A percentile compares a stretch with the other conserved stretches of the same genome.
phyloP scores from a whole-genome alignment of 1,139 yeast genomes.

The Zhuliangozyma blackwelliae region DNA sequence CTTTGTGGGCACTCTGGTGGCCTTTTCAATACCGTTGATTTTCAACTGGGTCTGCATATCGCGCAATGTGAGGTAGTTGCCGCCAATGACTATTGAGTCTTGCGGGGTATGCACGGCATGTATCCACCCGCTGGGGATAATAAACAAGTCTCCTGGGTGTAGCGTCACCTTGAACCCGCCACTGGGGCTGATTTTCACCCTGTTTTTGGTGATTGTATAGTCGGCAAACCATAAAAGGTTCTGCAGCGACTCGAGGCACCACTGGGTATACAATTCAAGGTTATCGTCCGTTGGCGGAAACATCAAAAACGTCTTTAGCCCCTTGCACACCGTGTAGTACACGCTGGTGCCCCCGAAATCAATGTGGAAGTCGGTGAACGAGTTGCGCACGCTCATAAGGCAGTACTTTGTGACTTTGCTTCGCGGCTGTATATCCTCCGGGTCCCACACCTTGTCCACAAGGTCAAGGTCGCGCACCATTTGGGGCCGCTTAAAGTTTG shows the following conservation, averaged over 20 bases:
- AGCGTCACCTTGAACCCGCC: conserved; percentile 66
- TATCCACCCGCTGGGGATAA: conserved; percentile 92
- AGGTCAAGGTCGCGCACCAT: conserved; percentile 67
- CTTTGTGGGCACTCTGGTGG: conserved; percentile 68
- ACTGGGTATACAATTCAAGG: conserved; percentile 55
- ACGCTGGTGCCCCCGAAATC: conserved; percentile 94
- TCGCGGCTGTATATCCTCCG: conserved; percentile 25
- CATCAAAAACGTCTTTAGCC: conserved; percentile 69
- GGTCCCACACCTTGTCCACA: conserved; percentile 62
- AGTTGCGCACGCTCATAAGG: conserved; percentile 76
- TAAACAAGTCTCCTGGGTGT: conserved; percentile 65
- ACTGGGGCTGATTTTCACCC: conserved; percentile 21
- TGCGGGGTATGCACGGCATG: conserved; percentile 84
- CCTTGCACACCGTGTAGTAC: conserved; percentile 75
- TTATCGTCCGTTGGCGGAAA: conserved; percentile 72
- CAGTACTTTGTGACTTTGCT: conserved; percentile 83
- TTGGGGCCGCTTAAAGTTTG: conserved; percentile 54
- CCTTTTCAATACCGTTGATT: conserved; percentile 58
- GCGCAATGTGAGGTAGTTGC: conserved; percentile 69
- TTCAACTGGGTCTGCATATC: conserved; percentile 61
- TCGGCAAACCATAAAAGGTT: conserved; percentile 67
- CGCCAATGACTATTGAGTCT: conserved; percentile 83
- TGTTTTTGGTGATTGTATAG: conserved; percentile 23
- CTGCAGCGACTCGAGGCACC: conserved; percentile 71
- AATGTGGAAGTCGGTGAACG: conserved; percentile 85